Conservation (phyloP, 2,329 filamentous ascomycete species). For the Xylariaceae sp. region DNA sequence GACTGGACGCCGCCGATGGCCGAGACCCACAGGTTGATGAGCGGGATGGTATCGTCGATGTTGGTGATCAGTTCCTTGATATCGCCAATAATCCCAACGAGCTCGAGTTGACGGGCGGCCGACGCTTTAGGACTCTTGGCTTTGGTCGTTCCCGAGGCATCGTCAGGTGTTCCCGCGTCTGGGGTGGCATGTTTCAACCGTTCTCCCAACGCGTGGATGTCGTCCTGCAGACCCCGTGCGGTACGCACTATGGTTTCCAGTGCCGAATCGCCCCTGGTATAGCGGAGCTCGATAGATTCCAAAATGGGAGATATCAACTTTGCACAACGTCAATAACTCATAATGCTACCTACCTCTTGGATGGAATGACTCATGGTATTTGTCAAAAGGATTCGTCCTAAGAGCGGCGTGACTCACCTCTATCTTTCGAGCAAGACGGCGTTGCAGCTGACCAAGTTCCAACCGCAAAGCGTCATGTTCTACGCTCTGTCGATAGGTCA, state of each 20-base stretch:
- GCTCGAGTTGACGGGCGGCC: conserved; percentile 53
- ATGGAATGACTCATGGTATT: no score
- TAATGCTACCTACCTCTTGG: no score
- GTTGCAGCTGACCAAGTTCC: conserved; percentile 67
- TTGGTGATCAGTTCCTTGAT: conserved; percentile 69
- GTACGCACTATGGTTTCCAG: conserved; percentile 80
- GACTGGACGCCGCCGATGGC: conserved; percentile 85
- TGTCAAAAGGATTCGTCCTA: no score
- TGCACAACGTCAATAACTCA: no score
- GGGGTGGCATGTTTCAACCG: conserved; percentile 66
- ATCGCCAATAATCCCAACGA: conserved; percentile 65
- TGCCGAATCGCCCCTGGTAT: conserved; percentile 45
- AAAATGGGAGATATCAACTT: conserved; percentile 31
- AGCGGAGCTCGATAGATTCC: conserved; percentile 39
- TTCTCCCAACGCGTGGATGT: conserved; percentile 74
- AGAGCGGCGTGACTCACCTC: conserved; percentile 45
- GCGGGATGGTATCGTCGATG: conserved; percentile 86
- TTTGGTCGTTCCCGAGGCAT: no score
- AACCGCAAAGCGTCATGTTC: conserved; percentile 61
- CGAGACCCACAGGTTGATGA: conserved; percentile 90
- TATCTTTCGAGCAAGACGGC: conserved; percentile 78
- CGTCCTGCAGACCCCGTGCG: conserved; percentile 75
- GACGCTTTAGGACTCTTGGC: conserved; percentile 41
- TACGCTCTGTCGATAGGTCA: conserved; percentile 45
- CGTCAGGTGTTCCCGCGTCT: no score